Conservation (phyloP, 352 stramenopile genomes). For the Phytophthora ramorum region DNA sequence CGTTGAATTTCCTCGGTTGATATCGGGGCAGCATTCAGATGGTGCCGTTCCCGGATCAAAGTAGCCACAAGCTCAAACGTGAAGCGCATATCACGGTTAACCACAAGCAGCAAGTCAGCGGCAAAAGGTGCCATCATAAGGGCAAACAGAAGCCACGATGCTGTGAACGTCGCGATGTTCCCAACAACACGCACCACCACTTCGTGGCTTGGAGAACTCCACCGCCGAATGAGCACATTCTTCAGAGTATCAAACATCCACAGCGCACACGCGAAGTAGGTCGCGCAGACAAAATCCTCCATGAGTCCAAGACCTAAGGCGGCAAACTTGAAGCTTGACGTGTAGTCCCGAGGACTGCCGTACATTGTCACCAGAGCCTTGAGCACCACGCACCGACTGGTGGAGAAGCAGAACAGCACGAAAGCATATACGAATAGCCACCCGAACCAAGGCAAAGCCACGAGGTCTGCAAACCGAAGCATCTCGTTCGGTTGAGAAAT, state of each 20-base stretch:
- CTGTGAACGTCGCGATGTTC: slow-evolving; percentile 19
- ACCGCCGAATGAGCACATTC: background rate
- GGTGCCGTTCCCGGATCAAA: slow-evolving; percentile 33
- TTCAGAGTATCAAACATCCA: slow-evolving; percentile 38
- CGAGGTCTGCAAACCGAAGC: slow-evolving; percentile 7
- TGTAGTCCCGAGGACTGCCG: slow-evolving; percentile 30
- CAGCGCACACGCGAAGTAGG: slow-evolving; percentile 30
- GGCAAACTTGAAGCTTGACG: slow-evolving; percentile 14
- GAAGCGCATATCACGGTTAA: slow-evolving; percentile 45
- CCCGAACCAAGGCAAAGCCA: slow-evolving; percentile 27
- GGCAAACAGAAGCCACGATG: slow-evolving; percentile 38
- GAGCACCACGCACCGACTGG: slow-evolving; percentile 28
- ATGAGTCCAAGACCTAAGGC: slow-evolving; percentile 28
- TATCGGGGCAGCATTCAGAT: slow-evolving; percentile 41
- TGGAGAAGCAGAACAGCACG: slow-evolving; percentile 33
- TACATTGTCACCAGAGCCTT: slow-evolving; percentile 34
- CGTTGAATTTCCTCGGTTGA: slow-evolving; percentile 40
- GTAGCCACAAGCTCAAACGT: slow-evolving; percentile 41
- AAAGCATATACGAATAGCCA: slow-evolving; percentile 40
- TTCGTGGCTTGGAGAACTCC: background rate
- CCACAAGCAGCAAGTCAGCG: slow-evolving; percentile 46
- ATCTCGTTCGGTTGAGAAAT: slow-evolving; percentile 3
- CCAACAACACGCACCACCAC: slow-evolving; percentile 7
- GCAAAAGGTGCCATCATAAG: slow-evolving; percentile 37
- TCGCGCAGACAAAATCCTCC: slow-evolving; percentile 44